Base-by-base conservation (phyloP, 176 grass and related monocot genomes). In the Oryza meridionalis region DNA sequence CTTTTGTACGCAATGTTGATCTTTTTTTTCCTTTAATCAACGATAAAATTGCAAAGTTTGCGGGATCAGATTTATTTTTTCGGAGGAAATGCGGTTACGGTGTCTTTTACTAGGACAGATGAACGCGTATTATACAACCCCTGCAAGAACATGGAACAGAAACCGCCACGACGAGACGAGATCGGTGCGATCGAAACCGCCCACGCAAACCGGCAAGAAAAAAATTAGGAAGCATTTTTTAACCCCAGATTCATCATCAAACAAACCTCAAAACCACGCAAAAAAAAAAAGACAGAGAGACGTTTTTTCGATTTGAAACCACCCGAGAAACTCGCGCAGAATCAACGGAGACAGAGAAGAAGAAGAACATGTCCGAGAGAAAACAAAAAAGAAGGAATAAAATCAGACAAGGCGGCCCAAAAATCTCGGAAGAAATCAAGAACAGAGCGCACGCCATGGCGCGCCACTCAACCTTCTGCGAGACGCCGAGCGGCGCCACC, bases 401-500 rank as follows among this genome's bases (percentile, higher is more conserved):
- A 62, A 62, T n/a, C 58, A 38, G 46, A 33, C 17, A 26, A 0
- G 4, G 25, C 19, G 21, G 32, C 5, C 5, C 47, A 64, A 65
- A 70, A 51, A 14, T 6, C 17, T n/a, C 22, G 19, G 6, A 19
- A 72, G 13, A 44, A 86, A 67, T 65, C 77, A 67, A 37, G 35
- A 37, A 37, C 35, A 37, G 35, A 6, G 35, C 33, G 5, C 35
- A 37, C 35, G 35, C 35, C 35, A 37, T 37, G 35, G 35, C 55
- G 46, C 55, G 15, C 49, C 49, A 79, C 79, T 0, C 43, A 59
- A 86, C 96, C 93, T 90, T 84, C 81, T 95, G 91, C 14, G 79
- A 74, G 47, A 82, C 69, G 72, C 96, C 96, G 50, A 98, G 91
- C 11, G 93, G 96, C 72, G 87, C 90, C 58, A 92, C 79, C 69